Percentiles rank a stretch among this genome's conserved stretches.
phyloP scores from a whole-genome alignment of 2,329 filamentous ascomycete species.

The Fusarium sororula region DNA sequence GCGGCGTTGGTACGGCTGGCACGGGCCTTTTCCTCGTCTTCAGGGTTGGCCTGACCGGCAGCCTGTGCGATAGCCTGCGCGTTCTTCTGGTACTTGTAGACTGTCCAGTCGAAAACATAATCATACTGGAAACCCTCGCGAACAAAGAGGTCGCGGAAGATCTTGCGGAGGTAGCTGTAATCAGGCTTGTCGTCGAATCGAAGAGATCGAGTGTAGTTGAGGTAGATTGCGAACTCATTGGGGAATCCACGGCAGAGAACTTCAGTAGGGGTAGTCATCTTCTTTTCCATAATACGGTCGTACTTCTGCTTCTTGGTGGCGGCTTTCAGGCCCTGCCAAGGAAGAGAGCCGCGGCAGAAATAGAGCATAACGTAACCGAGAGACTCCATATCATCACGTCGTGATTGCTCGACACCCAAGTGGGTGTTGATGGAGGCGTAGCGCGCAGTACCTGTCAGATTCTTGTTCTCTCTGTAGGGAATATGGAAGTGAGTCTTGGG shows the following conservation, averaged over 20 bases:
- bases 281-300: constrained; percentile 99
- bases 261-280: constrained; percentile 99
- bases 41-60: constrained; percentile 71
- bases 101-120: constrained; percentile 99
- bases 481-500: constrained; percentile 99
- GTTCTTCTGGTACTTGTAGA: constrained; percentile 99
- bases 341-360: constrained; percentile 98
- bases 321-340: constrained; percentile 98
- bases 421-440: constrained; percentile 99
- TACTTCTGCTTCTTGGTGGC: constrained; percentile 99
- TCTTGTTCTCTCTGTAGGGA: constrained; percentile 99
- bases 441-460: constrained; percentile 96
- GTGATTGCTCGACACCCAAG: constrained; percentile 97
- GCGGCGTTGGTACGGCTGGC: constrained; percentile 73
- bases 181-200: constrained; percentile 99
- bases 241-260: constrained; percentile 99
- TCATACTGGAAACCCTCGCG: constrained; percentile 99
- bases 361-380: constrained; percentile 99
- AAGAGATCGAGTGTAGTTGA: constrained; percentile 98
- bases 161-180: constrained; percentile 99
- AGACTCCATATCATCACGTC: constrained; percentile 99
- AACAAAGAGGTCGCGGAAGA: constrained; percentile 99
- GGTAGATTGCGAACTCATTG: constrained; percentile 99
- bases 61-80: constrained; percentile 92
- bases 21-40: constrained; percentile 80